These are phyloP conservation scores for Trypanosoma brucei DNA, from an alignment of 208 protist species.

Conservation along the genomic window DNA sequence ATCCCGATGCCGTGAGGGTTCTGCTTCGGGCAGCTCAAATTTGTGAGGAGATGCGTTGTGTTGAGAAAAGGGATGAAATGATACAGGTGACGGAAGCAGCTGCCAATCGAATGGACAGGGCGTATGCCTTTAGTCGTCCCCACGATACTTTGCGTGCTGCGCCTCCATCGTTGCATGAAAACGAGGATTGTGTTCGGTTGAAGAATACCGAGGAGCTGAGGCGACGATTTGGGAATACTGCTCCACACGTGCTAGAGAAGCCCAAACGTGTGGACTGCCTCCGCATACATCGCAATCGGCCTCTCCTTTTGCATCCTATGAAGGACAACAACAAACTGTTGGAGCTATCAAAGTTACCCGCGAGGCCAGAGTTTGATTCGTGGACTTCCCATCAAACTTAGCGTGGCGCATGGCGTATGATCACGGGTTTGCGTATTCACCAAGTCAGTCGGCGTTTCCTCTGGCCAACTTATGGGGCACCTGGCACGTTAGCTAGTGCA, in stretches of 20 bases:
- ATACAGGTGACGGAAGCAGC: conserved; percentile 69
- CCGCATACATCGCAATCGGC: conserved; percentile 45
- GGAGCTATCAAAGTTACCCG: conserved; percentile 24
- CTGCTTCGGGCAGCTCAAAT: conserved; percentile 76
- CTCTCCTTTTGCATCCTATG: conserved; percentile 41
- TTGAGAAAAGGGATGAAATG: conserved; percentile 81
- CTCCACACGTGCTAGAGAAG: conserved; percentile 37
- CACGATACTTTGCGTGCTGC: conserved; percentile 25
- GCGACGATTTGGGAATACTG: conserved; percentile 50
- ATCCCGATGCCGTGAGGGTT: conserved; percentile 73
- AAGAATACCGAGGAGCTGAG: conserved; percentile 40
- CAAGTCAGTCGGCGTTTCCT: no score
- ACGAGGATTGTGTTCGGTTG: conserved; percentile 20
- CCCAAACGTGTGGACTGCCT: conserved; percentile 30
- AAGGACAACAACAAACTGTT: conserved; percentile 23
- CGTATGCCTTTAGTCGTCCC: conserved; percentile 71
- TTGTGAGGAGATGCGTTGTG: conserved; percentile 86
- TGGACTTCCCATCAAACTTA: conserved; percentile 5
- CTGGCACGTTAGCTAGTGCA: no score
- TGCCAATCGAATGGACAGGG: conserved; percentile 61
- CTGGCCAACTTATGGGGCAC: no score
- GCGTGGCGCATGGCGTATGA: no score
- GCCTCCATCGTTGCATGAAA: conserved; percentile 36
- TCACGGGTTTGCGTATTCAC: no score
- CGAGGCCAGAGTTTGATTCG: conserved; percentile 31